Evolutionary conservation across 345 rosid genomes (phyloP).

Genomic region (Salix caprea): DNA sequence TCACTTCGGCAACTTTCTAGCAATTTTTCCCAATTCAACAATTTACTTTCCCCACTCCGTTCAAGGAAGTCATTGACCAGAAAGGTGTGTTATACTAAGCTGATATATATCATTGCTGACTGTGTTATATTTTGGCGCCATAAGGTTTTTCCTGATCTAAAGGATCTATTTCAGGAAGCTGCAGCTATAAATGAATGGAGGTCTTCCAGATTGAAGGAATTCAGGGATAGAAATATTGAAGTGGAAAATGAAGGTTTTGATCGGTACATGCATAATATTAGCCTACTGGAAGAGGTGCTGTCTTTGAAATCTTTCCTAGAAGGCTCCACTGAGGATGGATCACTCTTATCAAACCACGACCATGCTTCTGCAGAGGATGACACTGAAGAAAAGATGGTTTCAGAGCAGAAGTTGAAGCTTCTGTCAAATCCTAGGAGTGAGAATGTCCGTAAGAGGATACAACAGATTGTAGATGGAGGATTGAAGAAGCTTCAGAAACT

Average conservation of each 20-base stretch:
- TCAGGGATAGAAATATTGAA: conserved; percentile 60
- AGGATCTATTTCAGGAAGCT: conserved; percentile 63
- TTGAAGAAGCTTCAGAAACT: conserved; percentile 46
- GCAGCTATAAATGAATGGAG: conserved; percentile 85
- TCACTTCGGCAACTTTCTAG: conserved; percentile 79
- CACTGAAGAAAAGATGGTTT: conserved; percentile 18
- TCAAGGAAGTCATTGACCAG: conserved; percentile 71
- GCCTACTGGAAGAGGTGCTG: conserved; percentile 74
- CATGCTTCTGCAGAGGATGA: conserved; percentile 28
- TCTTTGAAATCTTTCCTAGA: conserved; percentile 42
- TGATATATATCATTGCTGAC: neutral
- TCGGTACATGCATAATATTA: conserved; percentile 66
- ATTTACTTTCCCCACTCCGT: conserved; percentile 62
- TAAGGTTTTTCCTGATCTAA: conserved; percentile 3
- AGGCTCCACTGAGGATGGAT: conserved; percentile 27
- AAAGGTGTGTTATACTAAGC: conserved; percentile 48
- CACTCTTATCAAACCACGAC: conserved; percentile 13
- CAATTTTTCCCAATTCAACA: conserved; percentile 82
- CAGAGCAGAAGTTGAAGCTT: conserved; percentile 46
- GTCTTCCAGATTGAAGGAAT: conserved; percentile 77
- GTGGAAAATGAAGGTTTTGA: conserved; percentile 84
- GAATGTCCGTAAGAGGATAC: conserved; percentile 48
- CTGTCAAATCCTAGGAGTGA: conserved; percentile 44
- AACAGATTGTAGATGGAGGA: conserved; percentile 55
- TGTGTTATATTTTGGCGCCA: neutral